Evolutionary conservation across 208 protist genomes (phyloP), one percentile per base, ranked within the genome.

Genomic region (Trypanosoma mega): DNA sequence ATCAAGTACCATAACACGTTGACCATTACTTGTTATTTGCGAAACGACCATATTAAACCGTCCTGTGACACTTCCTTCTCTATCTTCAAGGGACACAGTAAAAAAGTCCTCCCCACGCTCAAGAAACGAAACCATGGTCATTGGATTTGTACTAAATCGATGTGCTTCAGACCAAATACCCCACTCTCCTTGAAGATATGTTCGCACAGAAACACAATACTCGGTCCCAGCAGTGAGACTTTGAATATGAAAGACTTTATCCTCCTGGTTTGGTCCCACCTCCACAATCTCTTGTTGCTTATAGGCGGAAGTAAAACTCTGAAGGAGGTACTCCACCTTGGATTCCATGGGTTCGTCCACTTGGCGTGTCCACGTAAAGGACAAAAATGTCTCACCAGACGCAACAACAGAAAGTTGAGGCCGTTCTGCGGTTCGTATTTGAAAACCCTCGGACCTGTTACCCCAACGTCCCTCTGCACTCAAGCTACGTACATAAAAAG

Each of bases 31-130:
- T n/a, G 50, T 44, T 36, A 78, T 41, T 29, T 72, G 70, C 45
- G 62, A 79, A 41, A 85, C 72, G 20, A 88, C 70, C 3, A 90
- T 52, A 55, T 92, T 61, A 26, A 74, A 63, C 5, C 49, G 68
- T 7, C 37, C 0, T 3, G 11, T 21, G 0, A n/a, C 1, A 27
- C 23, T 3, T 9, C 9, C n/a, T 14, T 37, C 16, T 53, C 24
- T 27, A 34, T 30, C 33, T 41, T 68, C 66, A 24, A 65, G 9
- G 12, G 37, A 12, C 6, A 97, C 37, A 16, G 78, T 86, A 46
- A 97, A 74, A 61, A 90, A 93, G 69, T 93, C 80, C 63, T 97
- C 91, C n/a, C 88, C 87, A 24, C 91, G 84, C 55, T 95, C 88
- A 9, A 85, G 48, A 45, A 90, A 87, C 2, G 68, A 76, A 18